Evolutionary conservation across 2,329 filamentous ascomycete species (phyloP).

Genomic region (Scleromitrula shiraiana): DNA sequence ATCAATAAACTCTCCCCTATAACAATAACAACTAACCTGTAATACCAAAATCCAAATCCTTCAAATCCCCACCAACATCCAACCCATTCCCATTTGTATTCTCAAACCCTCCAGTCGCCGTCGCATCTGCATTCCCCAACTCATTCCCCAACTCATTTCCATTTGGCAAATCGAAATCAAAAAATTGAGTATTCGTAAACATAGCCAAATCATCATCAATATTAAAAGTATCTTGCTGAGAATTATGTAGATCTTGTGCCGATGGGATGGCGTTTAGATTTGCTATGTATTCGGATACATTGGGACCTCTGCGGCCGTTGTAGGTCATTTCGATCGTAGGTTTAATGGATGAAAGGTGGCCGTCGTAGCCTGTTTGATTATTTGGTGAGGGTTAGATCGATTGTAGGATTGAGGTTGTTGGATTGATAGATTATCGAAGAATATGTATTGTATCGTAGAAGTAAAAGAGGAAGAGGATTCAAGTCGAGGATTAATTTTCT

Average conservation of each 20-base stretch:
- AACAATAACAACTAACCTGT: no score
- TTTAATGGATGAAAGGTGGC: background rate
- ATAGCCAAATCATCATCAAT: slow-evolving; percentile 66
- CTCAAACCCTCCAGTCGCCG: no score
- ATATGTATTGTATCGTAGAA: no score
- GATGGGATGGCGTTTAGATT: slow-evolving; percentile 68
- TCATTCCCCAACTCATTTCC: no score
- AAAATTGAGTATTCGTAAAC: slow-evolving; percentile 78
- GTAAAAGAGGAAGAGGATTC: no score
- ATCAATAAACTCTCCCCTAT: no score
- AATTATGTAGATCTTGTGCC: slow-evolving; percentile 50
- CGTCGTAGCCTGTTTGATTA: background rate
- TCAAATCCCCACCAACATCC: slow-evolving; percentile 14
- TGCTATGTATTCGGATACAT: slow-evolving; percentile 83
- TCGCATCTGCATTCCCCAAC: no score
- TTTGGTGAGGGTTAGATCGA: background rate
- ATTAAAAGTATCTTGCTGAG: slow-evolving; percentile 46
- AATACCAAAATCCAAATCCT: slow-evolving; percentile 15
- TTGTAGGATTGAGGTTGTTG: no score
- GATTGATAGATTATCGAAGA: no score
- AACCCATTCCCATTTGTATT: no score
- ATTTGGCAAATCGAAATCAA: slow-evolving; percentile 72
- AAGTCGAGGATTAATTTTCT: no score
- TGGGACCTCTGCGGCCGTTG: slow-evolving; percentile 70
- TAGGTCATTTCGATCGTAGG: slow-evolving; percentile 57